Evolutionary conservation across 2,329 filamentous ascomycete genomes (phyloP).

Genomic region (Leptographium wingfieldii): DNA sequence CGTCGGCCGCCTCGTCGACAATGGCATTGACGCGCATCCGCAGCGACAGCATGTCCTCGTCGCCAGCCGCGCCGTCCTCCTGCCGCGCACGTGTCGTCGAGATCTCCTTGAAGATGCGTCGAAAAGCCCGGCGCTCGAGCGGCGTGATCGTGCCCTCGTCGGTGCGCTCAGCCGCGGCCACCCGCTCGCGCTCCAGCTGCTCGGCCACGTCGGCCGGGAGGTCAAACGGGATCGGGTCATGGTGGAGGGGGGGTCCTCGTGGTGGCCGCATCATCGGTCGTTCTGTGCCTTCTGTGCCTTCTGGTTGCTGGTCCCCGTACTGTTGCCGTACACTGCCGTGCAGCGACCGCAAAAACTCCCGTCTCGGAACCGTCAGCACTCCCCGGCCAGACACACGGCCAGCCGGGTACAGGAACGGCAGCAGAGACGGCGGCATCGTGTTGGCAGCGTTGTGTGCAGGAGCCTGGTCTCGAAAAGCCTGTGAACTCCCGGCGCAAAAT

Average conservation of each 20-base stretch:
- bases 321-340: constrained; percentile 11
- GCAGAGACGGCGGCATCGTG: constrained; percentile 33
- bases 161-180: neutral
- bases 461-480: neutral
- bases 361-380: constrained; percentile 12
- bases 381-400: constrained; percentile 42
- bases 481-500: neutral
- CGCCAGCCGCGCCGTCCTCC: neutral
- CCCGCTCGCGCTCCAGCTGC: constrained; percentile 12
- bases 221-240: constrained; percentile 40
- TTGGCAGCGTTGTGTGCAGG: neutral
- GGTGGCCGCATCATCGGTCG: neutral
- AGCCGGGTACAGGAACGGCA: constrained; percentile 64
- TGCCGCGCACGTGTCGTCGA: constrained; percentile 16
- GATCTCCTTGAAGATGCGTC: constrained; percentile 47
- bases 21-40: neutral
- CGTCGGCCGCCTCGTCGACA: constrained; percentile 8
- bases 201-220: constrained; percentile 24
- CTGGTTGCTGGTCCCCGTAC: neutral
- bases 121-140: constrained; percentile 34
- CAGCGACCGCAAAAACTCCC: constrained; percentile 17
- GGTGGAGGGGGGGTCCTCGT: neutral
- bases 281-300: neutral
- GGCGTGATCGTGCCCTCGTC: constrained; percentile 42
- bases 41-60: neutral